Conservation (phyloP, 164 flowering plant species). For the Brasenia schreberi region DNA sequence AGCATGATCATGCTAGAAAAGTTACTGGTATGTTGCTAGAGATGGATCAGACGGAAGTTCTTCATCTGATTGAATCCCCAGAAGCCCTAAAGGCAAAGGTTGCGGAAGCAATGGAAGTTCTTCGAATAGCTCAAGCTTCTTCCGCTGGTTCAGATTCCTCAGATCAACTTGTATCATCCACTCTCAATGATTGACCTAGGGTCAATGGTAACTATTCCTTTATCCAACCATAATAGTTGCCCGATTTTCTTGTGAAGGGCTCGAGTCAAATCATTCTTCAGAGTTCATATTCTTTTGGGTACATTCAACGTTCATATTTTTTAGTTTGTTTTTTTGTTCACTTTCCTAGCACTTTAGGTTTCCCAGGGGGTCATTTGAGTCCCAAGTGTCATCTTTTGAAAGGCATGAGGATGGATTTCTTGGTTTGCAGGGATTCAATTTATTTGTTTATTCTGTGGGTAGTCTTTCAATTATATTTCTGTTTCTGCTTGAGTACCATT, state of each 20-base stretch:
- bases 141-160: conserved; percentile 20
- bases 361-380: too few relatives aligned
- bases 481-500: too few relatives aligned
- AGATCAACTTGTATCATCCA: conserved; percentile 33
- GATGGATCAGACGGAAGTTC: conserved; percentile 76
- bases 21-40: conserved; percentile 72
- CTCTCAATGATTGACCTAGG: conserved; percentile 19
- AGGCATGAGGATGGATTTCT: too few relatives aligned
- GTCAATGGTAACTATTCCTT: background rate
- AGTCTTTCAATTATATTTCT: too few relatives aligned
- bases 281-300: too few relatives aligned
- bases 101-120: conserved; percentile 55
- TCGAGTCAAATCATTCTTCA: background rate
- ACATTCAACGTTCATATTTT: too few relatives aligned
- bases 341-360: too few relatives aligned
- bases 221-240: background rate
- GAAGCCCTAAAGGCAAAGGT: conserved; percentile 65
- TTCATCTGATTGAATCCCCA: conserved; percentile 64
- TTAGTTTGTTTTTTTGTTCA: too few relatives aligned
- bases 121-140: conserved; percentile 21
- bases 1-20: conserved; percentile 37
- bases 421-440: too few relatives aligned
- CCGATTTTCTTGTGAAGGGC: background rate
- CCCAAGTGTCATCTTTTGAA: too few relatives aligned
- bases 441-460: too few relatives aligned